Evolutionary conservation across 208 protist species (phyloP), one percentile per base, ranked within the genome.

Genomic region (Wallacemonas collosoma): DNA sequence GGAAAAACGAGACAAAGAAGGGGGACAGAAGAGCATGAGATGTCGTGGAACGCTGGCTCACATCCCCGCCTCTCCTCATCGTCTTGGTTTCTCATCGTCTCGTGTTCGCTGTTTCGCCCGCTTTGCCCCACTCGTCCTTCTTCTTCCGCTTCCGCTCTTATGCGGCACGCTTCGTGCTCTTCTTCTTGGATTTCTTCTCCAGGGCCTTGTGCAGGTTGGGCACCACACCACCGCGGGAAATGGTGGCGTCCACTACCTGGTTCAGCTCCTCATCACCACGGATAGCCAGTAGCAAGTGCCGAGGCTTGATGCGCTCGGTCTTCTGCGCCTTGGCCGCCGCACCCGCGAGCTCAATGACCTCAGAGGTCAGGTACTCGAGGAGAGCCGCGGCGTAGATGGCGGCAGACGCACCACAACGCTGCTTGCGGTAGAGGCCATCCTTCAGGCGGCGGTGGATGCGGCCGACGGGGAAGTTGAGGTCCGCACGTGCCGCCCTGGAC

Each of bases 231-330:
- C 93, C 91, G 43, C 83, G 84, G n/a, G 90, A 83, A 78, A 97
- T 97, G 69, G 88, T 94, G 38, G 93, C 95, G 77, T 97, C 98
- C 82, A 99, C 98, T 77, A 99, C 90, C 73, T 94, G 94, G 81
- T 99, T 98, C 44, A 99, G 95, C 88, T 99, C 99, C 87, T 99
- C 98, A 77, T 99, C 99, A 50, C 97, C 97, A 57, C 98, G 95
- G 72, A 99, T 99, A 68, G 98, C 98, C 47, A 99, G 88, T 72
- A 99, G 89, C 41, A 99, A 72, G 84, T 99, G 98, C 56, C 98
- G 97, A 15, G 99, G 99, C 55, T 98, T 99, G 81, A 99, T 99
- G 70, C 99, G 94, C 77, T 93, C 88, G n/a, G 92, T 95, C 85
- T 99, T 99, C 68, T 98, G 96, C 68, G 99, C 96, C 87, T 98